phyloP scores from a whole-genome alignment of 2,329 filamentous ascomycete species.

The Apiospora hydei region DNA sequence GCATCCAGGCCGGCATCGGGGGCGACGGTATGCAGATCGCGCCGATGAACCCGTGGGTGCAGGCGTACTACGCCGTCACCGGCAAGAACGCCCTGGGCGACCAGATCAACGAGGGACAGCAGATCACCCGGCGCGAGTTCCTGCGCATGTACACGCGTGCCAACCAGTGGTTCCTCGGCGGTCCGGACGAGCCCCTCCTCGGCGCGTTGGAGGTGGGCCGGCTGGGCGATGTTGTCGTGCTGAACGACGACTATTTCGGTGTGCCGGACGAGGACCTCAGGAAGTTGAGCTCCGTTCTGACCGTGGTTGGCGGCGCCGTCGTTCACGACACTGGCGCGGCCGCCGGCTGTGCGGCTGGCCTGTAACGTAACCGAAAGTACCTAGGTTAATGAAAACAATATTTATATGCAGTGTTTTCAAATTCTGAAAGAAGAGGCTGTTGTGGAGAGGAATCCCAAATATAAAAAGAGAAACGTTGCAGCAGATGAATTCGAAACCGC shows the following conservation, averaged over 20 bases:
- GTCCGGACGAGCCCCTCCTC: slow-evolving; percentile 36
- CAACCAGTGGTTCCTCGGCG: slow-evolving; percentile 41
- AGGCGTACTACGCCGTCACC: slow-evolving; percentile 40
- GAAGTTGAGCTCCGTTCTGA: slow-evolving; percentile 36
- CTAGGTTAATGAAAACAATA: background rate
- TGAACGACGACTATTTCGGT: slow-evolving; percentile 39
- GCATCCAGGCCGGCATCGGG: slow-evolving; percentile 38
- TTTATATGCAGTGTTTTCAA: background rate
- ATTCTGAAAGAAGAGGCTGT: too few species aligned
- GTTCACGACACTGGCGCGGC: slow-evolving; percentile 31
- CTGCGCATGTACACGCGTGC: slow-evolving; percentile 37
- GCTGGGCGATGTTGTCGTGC: slow-evolving; percentile 38
- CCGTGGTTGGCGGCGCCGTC: slow-evolving; percentile 38
- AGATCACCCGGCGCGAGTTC: slow-evolving; percentile 34
- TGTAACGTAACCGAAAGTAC: background rate
- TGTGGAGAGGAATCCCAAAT: too few species aligned
- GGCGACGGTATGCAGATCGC: slow-evolving; percentile 42
- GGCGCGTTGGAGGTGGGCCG: slow-evolving; percentile 38
- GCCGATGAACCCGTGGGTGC: slow-evolving; percentile 40
- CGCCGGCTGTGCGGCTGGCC: background rate
- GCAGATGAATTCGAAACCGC: too few species aligned
- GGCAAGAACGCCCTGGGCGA: slow-evolving; percentile 38
- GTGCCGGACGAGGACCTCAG: slow-evolving; percentile 38
- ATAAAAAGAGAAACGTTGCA: too few species aligned
- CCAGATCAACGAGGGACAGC: slow-evolving; percentile 37